Percentiles rank a stretch among this genome's conserved stretches.
These are phyloP conservation scores for Amauroascus niger DNA, from an alignment of 2,329 filamentous ascomycete species.

Conservation along the genomic window DNA sequence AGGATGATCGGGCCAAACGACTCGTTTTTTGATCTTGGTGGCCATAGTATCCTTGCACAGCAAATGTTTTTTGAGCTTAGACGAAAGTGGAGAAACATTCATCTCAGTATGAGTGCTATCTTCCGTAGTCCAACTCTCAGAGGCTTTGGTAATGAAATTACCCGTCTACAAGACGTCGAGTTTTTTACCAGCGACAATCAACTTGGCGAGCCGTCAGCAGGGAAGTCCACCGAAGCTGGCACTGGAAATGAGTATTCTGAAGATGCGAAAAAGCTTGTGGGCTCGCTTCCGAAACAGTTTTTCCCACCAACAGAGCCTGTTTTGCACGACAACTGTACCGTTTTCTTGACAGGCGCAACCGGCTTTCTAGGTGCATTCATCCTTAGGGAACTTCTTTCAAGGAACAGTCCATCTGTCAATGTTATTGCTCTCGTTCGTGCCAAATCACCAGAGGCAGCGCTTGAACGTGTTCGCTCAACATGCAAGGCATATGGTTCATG, in stretches of 20 bases:
- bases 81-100: slow-evolving; percentile 39
- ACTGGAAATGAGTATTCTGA: slow-evolving; percentile 42
- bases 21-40: slow-evolving; percentile 69
- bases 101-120: slow-evolving; percentile 20
- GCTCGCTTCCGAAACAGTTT: slow-evolving; percentile 41
- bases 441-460: slow-evolving; percentile 50
- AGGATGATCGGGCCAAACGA: slow-evolving; percentile 56
- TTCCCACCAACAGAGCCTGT: slow-evolving; percentile 28
- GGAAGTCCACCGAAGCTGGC: slow-evolving; percentile 24
- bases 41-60: slow-evolving; percentile 71
- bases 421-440: slow-evolving; percentile 69
- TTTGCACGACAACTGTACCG: slow-evolving; percentile 41
- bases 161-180: slow-evolving; percentile 41
- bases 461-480: slow-evolving; percentile 56
- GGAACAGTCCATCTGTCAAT: slow-evolving; percentile 46
- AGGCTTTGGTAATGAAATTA: slow-evolving; percentile 45
- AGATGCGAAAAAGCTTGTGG: slow-evolving; percentile 41
- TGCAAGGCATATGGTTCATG: slow-evolving; percentile 72
- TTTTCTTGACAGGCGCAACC: slow-evolving; percentile 81
- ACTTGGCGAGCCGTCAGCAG: slow-evolving; percentile 2
- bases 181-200: slow-evolving; percentile 34
- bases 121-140: slow-evolving; percentile 29
- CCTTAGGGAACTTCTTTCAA: slow-evolving; percentile 61
- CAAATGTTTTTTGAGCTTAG: slow-evolving; percentile 65
- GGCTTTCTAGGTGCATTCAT: slow-evolving; percentile 82